phyloP scores from a whole-genome alignment of 768 basidiomycete genomes.

The Pleurotus citrinopileatus region DNA sequence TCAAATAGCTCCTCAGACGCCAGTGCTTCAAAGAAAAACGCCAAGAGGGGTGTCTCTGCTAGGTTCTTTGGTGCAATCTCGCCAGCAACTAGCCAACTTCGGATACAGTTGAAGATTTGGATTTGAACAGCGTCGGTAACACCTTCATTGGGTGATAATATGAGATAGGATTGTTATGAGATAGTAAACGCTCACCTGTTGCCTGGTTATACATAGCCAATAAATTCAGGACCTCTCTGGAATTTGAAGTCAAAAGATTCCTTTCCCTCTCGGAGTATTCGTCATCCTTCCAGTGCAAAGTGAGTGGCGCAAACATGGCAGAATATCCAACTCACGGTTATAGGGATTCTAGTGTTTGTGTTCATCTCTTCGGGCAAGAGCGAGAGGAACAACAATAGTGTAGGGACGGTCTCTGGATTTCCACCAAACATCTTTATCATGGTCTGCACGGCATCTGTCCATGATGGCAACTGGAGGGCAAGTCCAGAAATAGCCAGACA shows the following conservation, averaged over 20 bases:
- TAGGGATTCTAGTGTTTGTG: conserved; percentile 81
- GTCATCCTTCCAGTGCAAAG: conserved; percentile 52
- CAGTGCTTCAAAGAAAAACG: conserved; percentile 81
- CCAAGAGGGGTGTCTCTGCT: conserved; percentile 75
- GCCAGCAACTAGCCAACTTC: conserved; percentile 86
- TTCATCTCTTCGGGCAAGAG: conserved; percentile 87
- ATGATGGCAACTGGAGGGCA: conserved; percentile 83
- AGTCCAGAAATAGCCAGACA: conserved; percentile 89
- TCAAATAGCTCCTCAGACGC: conserved; percentile 89
- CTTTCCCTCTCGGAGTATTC: conserved; percentile 65
- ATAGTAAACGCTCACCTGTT: conserved; percentile 51
- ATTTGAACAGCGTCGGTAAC: conserved; percentile 75
- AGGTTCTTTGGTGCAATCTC: conserved; percentile 69
- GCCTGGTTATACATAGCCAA: conserved; percentile 89
- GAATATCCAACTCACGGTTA: conserved; percentile 61
- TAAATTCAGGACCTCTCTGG: conserved; percentile 70
- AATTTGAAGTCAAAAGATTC: conserved; percentile 63
- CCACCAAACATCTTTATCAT: conserved; percentile 86
- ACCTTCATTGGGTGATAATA: conserved; percentile 45
- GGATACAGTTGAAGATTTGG: conserved; percentile 81
- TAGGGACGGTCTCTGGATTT: conserved; percentile 80
- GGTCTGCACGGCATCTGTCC: conserved; percentile 76
- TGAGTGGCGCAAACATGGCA: conserved; percentile 1
- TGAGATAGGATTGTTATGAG: not conserved
- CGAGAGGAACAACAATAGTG: conserved; percentile 85